A percentile compares a stretch with the other conserved stretches of the same genome.
These are phyloP conservation scores for Diaporthe nobilis DNA, from an alignment of 2,329 filamentous ascomycete genomes.

Conservation along the genomic window DNA sequence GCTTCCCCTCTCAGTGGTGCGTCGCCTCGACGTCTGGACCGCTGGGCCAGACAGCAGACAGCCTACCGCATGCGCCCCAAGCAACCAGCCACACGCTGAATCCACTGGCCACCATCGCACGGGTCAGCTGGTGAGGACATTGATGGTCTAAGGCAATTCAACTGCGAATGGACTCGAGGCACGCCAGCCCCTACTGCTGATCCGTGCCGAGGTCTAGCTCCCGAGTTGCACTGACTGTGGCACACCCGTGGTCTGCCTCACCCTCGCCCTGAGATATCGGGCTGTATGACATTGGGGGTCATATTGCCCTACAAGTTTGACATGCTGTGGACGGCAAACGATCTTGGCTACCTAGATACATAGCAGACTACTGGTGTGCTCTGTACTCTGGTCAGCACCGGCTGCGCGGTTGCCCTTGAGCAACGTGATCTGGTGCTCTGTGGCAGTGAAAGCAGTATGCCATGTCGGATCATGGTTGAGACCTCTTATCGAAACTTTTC, in stretches of 20 bases:
- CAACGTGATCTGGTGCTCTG: neutral
- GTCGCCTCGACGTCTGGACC: neutral
- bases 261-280: neutral
- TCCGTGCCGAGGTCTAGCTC: conserved; percentile 5
- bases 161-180: neutral
- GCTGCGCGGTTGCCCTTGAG: neutral
- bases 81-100: neutral
- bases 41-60: neutral
- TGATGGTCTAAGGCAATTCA: neutral
- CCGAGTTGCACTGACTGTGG: neutral
- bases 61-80: conserved; percentile 1
- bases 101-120: neutral
- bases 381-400: neutral
- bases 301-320: neutral
- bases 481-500: neutral
- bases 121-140: neutral
- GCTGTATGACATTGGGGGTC: neutral
- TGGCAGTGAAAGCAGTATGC: too few relatives aligned
- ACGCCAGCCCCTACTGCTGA: neutral
- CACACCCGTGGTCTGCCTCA: neutral
- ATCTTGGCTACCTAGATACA: neutral
- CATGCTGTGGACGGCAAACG: neutral
- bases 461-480: neutral
- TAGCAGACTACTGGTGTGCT: neutral
- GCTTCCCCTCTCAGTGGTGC: neutral